Base-by-base conservation (phyloP, 305 asterid genomes). In the Solanum hybrid region DNA sequence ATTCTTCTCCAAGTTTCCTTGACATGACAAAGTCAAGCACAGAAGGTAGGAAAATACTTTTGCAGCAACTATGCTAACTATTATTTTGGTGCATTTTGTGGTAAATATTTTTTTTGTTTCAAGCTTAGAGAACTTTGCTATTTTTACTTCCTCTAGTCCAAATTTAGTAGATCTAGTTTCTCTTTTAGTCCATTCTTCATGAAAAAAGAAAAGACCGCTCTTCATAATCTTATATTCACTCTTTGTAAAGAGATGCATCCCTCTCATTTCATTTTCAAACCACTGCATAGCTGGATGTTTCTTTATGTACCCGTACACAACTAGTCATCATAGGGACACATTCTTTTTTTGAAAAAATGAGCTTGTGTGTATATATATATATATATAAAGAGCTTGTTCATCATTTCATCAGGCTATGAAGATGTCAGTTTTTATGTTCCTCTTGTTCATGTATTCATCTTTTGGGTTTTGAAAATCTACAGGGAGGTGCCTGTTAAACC, bases 1-100 rank as follows among this genome's bases (percentile, higher is more conserved):
- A 90, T 87, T 89, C 96, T 91, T 94, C 97, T 80, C 95, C 95
- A 87, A 92, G 89, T 89, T 93, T 88, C 90, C 76, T 87, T 89
- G 95, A 93, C 84, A 88, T 87, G 85, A 91, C 90, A 90, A 92
- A 91, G 88, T 89, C 93, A 87, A 92, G 89, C 88, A 93, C 91
- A 90, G 89, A 87, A 91, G 97, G 98, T 95, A 87, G 91, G 92
- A 7, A 60, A 31, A 13, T 32, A 31, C 51, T 85, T 17, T 32
- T 32, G 77, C 51, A 60, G 88, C 32, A 56, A 32, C 22, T 85
- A 3, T 32, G 31, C 17, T 60, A 22, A 56, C 46, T 31, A 85
- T 85, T 32, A 31, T 31, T 60, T 22, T 60, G 35, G 7, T 76
- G 34, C 56, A 40, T 56, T 51, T 37, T 36, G 36, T 31, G 16